These are phyloP conservation scores for Jatropha multifida DNA, from an alignment of 441 rosid species.

Conservation along the genomic window DNA sequence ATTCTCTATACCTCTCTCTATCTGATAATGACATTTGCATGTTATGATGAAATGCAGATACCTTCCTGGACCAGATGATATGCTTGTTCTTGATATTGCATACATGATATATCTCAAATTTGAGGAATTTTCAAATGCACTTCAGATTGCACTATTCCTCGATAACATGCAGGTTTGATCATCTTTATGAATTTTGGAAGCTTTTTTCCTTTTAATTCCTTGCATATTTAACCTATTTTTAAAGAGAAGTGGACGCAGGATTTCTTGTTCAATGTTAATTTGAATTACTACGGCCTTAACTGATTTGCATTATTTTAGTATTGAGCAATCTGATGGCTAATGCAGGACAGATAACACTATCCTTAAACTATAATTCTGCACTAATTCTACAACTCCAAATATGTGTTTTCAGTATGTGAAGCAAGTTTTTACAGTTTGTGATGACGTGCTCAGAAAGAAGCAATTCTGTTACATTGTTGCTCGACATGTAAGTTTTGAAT, in stretches of 20 bases:
- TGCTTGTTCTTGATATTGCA: constrained; percentile 72
- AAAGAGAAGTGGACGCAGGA: background rate
- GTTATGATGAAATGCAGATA: constrained; percentile 52
- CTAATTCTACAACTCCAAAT: constrained; percentile 27
- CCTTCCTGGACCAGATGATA: constrained; percentile 96
- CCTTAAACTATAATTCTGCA: background rate
- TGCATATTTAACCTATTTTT: background rate
- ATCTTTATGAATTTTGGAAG: constrained; percentile 15
- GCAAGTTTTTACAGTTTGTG: constrained; percentile 75
- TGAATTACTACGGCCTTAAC: background rate
- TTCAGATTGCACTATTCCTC: constrained; percentile 83
- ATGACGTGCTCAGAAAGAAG: constrained; percentile 61
- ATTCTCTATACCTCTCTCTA: background rate
- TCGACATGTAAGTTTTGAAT: constrained; percentile 67
- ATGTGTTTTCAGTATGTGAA: constrained; percentile 65
- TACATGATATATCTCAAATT: constrained; percentile 82
- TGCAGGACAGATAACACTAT: background rate
- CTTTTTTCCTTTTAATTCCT: background rate
- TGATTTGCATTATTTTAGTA: background rate
- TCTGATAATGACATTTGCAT: constrained; percentile 24
- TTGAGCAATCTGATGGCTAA: constrained; percentile 1
- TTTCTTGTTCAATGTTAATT: constrained; percentile 3
- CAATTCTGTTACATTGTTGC: constrained; percentile 90
- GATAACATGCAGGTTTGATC: constrained; percentile 78
- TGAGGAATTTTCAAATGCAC: constrained; percentile 74